Evolutionary conservation across 129 eudicot genomes (phyloP), one percentile per base, ranked within the genome.

Genomic region (Kitagawia praeruptora): DNA sequence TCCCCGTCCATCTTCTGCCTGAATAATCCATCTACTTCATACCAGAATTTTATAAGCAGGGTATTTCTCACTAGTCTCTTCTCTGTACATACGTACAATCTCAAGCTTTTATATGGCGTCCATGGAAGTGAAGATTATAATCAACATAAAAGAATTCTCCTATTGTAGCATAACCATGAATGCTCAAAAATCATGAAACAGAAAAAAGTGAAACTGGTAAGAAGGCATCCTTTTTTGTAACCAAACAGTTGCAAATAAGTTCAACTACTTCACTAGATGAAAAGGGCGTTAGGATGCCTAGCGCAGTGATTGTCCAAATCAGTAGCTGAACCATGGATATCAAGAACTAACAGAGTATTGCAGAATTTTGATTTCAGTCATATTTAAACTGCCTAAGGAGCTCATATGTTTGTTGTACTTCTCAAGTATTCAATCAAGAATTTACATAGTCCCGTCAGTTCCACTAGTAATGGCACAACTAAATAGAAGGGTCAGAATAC

Each of bases 401-500:
- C 19, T 48, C 53, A 13, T 48, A 48, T 48, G 19, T 48, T 48
- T 48, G 53, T 19, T 2, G 19, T 48, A 4, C 53, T 48, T 48
- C 5, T 48, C 53, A 48, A 13, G 14, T 48, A 46, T 46, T 46
- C 51, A 48, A 48, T 48, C 53, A 48, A 15, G 19, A 48, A 14
- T 48, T 48, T 48, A 13, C 5, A 15, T 48, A 13, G 53, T 48
- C 53, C 53, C 53, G 18, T 48, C 16, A 48, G 56, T 14, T 49
- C 58, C 7, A 18, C 21, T 2, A 4, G 8, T 51, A 51, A 51
- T 16, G 58, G 58, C 58, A 18, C 8, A 18, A 51, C n/a, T 51
- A 51, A 5, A 51, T 16, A 18, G 58, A 51, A 51, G 58, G 58
- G 5, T 51, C n/a, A 8, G 42, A 61, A 40, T 87, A 90, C 97